Base-by-base conservation (phyloP, 2,329 filamentous ascomycete species). In the Celoporthe dispersa region DNA sequence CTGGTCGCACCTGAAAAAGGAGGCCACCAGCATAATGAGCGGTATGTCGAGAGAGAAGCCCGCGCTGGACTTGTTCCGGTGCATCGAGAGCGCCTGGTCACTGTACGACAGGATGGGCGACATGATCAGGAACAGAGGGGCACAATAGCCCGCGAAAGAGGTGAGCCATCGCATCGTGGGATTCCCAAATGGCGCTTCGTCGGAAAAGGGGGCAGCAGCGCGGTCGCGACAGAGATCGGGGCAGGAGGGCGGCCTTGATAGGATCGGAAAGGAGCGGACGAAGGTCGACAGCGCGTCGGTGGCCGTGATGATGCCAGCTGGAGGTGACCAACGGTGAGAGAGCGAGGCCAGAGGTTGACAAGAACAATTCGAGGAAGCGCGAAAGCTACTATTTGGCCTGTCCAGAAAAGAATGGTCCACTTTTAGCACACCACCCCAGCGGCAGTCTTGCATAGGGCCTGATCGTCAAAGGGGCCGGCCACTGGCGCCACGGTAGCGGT, bases 41-140 rank as follows among this genome's bases (percentile, higher is more conserved):
- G 90, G 90, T 60, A 91, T 92, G 75, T 92, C 90, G 72, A 92
- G 84, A 25, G 90, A 92, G 80, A 92, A 92, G 69, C 90, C 89
- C 19, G 87, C 88, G 74, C 89, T 91, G 59, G 88, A 89, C 78
- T 87, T 89, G 69, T 81, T 84, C 75, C 86, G 83, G 75, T 90
- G 85, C 86, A 92, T 92, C 48, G 89, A 86, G 62, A 88, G 76
- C 35, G 87, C 88, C 81, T 91, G 89, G 80, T 91, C 89, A 76
- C 85, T 85, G 78, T 91, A 91, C 67, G 88, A 90, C 55, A 90
- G 80, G 61, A 91, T 82, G 25, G 89, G 89, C 75, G 89, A 91
- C 74, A 88, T 74, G 75, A 90, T 83, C 72, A 91, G 84, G 77
- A 91, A 91, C 68, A 89, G 78, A 31, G 89, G 89, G 78, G 89